Conservation (phyloP, 1,284 basidiomycete species). For the Ceratobasidium papillatum region DNA sequence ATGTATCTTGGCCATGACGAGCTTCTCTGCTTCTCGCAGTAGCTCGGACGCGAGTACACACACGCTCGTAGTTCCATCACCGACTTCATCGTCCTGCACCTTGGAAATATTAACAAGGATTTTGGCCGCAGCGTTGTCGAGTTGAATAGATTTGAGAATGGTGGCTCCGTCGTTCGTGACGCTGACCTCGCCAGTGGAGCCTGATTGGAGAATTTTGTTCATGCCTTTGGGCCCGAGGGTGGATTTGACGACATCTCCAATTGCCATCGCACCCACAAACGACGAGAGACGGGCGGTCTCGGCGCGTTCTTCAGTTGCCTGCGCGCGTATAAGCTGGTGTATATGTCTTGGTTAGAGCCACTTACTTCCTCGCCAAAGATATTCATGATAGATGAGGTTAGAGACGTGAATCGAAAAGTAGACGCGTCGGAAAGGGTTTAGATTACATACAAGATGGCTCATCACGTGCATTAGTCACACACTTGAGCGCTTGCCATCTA, state of each 20-base stretch:
- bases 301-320: constrained; percentile 98
- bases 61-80: constrained; percentile 96
- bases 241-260: constrained; percentile 98
- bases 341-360: neutral
- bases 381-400: constrained; percentile 49
- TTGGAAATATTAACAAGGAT: constrained; percentile 99
- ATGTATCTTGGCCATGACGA: constrained; percentile 93
- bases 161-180: constrained; percentile 99
- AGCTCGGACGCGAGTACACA: constrained; percentile 94
- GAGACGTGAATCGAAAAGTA: constrained; percentile 40
- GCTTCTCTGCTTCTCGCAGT: constrained; percentile 93
- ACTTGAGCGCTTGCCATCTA: neutral
- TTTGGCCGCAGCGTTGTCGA: constrained; percentile 99
- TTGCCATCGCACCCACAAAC: constrained; percentile 95
- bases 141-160: constrained; percentile 95
- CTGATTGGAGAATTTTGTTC: constrained; percentile 96
- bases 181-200: constrained; percentile 89
- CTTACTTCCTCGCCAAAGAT: constrained; percentile 60
- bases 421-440: constrained; percentile 41
- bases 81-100: constrained; percentile 99
- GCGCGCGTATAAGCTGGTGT: constrained; percentile 36
- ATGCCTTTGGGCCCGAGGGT: constrained; percentile 98
- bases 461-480: constrained; percentile 14
- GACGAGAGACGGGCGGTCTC: constrained; percentile 98
- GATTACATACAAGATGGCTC: constrained; percentile 11